Evolutionary conservation across 805 yeast species (phyloP).

Genomic region (Yamadazyma akitaensis): DNA sequence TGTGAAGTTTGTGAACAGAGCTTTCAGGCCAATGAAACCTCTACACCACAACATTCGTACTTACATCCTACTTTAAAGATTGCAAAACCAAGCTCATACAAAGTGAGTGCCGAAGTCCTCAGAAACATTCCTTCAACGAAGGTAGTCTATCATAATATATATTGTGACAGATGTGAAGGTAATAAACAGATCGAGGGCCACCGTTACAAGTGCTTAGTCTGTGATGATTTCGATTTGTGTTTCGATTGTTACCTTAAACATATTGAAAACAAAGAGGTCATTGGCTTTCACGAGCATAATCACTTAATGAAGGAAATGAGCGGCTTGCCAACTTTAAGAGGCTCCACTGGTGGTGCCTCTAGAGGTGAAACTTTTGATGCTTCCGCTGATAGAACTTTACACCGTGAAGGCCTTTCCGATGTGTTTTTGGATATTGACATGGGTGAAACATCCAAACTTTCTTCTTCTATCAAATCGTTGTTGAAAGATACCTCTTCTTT

Average conservation of each 20-base stretch:
- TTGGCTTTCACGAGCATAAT: constrained; percentile 4
- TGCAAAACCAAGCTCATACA: constrained; percentile 13
- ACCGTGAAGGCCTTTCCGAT: constrained; percentile 9
- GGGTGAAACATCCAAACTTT: constrained; percentile 17
- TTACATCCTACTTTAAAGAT: constrained; percentile 32
- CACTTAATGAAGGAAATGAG: constrained; percentile 10
- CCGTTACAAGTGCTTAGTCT: constrained; percentile 50
- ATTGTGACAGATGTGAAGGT: constrained; percentile 34
- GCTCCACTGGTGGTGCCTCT: background rate
- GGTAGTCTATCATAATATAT: constrained; percentile 22
- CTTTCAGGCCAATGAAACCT: constrained; percentile 8
- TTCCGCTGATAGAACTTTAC: background rate
- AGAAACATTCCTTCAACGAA: constrained; percentile 4
- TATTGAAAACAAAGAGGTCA: background rate
- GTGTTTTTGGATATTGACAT: constrained; percentile 25
- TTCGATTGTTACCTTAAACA: constrained; percentile 24
- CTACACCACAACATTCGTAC: constrained; percentile 19
- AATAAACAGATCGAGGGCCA: constrained; percentile 34
- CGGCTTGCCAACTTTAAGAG: background rate
- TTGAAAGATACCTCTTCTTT: constrained; percentile 17
- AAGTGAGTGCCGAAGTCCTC: constrained; percentile 6
- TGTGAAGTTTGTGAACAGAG: constrained; percentile 38
- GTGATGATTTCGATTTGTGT: constrained; percentile 54
- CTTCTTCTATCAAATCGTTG: constrained; percentile 16
- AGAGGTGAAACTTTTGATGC: background rate